Base-by-base conservation (phyloP, 1,139 yeast genomes). In the Blastobotrys serpentis region DNA sequence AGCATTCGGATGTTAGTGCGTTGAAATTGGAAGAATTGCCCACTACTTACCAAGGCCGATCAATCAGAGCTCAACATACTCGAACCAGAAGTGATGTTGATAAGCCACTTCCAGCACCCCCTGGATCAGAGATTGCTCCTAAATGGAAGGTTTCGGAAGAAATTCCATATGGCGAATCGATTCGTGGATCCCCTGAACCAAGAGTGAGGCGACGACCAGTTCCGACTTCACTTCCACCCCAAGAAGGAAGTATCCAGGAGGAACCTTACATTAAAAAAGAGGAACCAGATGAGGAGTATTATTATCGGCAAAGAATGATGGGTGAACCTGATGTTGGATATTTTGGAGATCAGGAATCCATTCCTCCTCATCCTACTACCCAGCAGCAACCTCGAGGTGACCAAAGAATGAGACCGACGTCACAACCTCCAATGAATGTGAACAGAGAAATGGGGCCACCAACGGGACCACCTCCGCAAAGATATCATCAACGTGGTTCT, bases 61-160 rank as follows among this genome's bases (percentile, higher is more conserved):
- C 40, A 14, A 19, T 11, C 4, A 4, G 14, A 14, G 25, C 40
- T 5, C 19, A 19, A 11, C 40, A 36, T 19, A 2, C 16, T 11
- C 40, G 25, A n/a, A 36, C 40, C 4, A 19, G 22, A n/a, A 36
- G 40, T 14, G 22, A 30, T 17, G 25, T 40, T 5, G 42, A 43
- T 3, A 44, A 43, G 40, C 50, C 50, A 26, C 34, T 47, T 21
- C 50, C 50, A 3, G 47, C 50, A 6, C 42, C 44, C 14, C 40
- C 44, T 16, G 42, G 25, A 13, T 13, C 26, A 14, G 19, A 21
- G 7, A 25, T 38, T 38, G 42, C 42, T 8, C 42, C 42, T 13
- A 14, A 23, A 18, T 25, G 32, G 42, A 25, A 38, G 32, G 23
- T 19, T 11, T 11, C 23, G 8, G 13, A 36, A 13, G 40, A 36